phyloP scores from a whole-genome alignment of 768 basidiomycete species.

The Mycena belliarum region DNA sequence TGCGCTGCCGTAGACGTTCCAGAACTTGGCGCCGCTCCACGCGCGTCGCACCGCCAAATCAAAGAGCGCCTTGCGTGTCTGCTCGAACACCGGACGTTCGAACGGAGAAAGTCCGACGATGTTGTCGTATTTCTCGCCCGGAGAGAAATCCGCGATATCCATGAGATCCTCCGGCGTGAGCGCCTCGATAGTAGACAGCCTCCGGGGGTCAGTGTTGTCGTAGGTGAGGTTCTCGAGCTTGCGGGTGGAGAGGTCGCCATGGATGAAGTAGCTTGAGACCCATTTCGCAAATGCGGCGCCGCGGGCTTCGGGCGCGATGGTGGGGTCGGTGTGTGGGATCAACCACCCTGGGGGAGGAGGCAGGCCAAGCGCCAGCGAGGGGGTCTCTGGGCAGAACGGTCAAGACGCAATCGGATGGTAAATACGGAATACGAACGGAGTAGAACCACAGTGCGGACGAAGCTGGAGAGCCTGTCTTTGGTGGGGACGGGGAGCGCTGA shows the following conservation, averaged over 20 bases:
- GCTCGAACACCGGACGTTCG: background rate
- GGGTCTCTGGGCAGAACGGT: slow-evolving; percentile 21
- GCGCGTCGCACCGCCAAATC: slow-evolving; percentile 6
- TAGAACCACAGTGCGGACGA: slow-evolving; percentile 25
- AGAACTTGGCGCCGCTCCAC: slow-evolving; percentile 16
- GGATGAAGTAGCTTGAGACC: slow-evolving; percentile 23
- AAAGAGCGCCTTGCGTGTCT: slow-evolving; percentile 19
- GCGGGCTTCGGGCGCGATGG: slow-evolving; percentile 21
- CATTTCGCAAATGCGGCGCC: slow-evolving; percentile 24
- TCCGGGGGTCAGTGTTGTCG: background rate
- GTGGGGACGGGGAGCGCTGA: slow-evolving; percentile 19
- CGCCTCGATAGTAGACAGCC: slow-evolving; percentile 5
- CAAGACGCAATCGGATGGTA: background rate
- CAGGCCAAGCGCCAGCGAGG: slow-evolving; percentile 23
- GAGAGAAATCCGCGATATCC: slow-evolving; percentile 13
- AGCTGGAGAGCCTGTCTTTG: slow-evolving; percentile 21
- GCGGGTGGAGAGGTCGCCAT: slow-evolving; percentile 21
- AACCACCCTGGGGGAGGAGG: slow-evolving; percentile 18
- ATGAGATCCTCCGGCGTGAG: slow-evolving; percentile 11
- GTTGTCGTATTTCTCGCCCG: slow-evolving; percentile 21
- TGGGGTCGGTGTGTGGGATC: slow-evolving; percentile 28
- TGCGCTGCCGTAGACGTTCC: slow-evolving; percentile 17
- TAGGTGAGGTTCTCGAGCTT: slow-evolving; percentile 12
- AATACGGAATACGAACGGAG: slow-evolving; percentile 17
- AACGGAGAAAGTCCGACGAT: slow-evolving; percentile 11